Evolutionary conservation across 1,284 basidiomycete species (phyloP).

Genomic region (Omphalotus olearius): DNA sequence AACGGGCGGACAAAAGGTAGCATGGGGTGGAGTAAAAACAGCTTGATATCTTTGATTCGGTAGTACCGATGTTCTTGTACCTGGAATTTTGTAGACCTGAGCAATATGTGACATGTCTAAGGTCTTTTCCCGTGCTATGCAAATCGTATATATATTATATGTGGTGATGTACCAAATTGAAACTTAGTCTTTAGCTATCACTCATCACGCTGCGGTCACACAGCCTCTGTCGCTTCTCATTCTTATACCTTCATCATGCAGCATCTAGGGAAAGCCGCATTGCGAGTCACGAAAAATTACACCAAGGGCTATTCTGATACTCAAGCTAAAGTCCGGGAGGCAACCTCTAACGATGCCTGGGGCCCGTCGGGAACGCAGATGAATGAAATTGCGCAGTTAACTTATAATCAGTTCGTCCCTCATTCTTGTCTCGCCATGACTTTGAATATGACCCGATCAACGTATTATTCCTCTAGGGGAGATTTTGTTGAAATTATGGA

Average conservation of each 20-base stretch:
- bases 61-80: too few relatives aligned
- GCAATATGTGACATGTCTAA: too few relatives aligned
- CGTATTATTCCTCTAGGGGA: slow-evolving; percentile 47
- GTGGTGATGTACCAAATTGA: too few relatives aligned
- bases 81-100: not conserved
- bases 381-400: slow-evolving; percentile 98
- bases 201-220: not conserved
- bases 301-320: slow-evolving; percentile 94
- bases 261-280: slow-evolving; percentile 74
- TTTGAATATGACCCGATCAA: slow-evolving; percentile 5
- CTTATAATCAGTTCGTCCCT: slow-evolving; percentile 88
- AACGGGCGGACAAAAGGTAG: slow-evolving; percentile 42
- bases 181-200: too few relatives aligned
- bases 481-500: slow-evolving; percentile 99
- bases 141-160: too few relatives aligned
- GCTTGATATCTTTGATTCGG: slow-evolving; percentile 16
- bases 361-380: slow-evolving; percentile 97
- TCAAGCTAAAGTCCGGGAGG: slow-evolving; percentile 94
- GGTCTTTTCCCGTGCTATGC: too few relatives aligned
- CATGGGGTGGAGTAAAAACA: slow-evolving; percentile 52
- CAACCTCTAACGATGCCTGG: slow-evolving; percentile 99
- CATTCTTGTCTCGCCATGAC: slow-evolving; percentile 1
- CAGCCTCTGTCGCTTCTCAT: not conserved
- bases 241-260: slow-evolving; percentile 40
- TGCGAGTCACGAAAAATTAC: slow-evolving; percentile 91